Conservation (phyloP, 768 basidiomycete species). For the Mycena kentingensis region DNA sequence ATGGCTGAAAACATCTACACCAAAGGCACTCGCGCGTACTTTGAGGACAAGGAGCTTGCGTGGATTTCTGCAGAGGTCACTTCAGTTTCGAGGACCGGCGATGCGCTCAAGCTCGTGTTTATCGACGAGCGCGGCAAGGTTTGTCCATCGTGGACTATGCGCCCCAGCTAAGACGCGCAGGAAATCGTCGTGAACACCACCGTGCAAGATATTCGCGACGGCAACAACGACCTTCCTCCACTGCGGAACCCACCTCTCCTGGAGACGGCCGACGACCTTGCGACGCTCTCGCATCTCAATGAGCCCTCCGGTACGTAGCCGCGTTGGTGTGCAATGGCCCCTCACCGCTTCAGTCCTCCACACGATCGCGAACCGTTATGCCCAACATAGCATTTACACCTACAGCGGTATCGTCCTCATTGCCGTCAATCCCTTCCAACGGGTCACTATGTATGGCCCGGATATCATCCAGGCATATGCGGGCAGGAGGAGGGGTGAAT, state of each 20-base stretch:
- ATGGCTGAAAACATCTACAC: conserved; percentile 94
- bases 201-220: conserved; percentile 76
- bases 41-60: conserved; percentile 90
- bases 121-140: conserved; percentile 94
- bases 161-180: conserved; percentile 39
- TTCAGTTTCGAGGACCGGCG: conserved; percentile 64
- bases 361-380: conserved; percentile 95
- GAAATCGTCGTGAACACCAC: conserved; percentile 81
- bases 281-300: conserved; percentile 96
- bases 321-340: neutral
- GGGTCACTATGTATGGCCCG: conserved; percentile 94
- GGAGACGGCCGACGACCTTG: conserved; percentile 97
- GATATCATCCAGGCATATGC: conserved; percentile 98
- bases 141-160: conserved; percentile 23
- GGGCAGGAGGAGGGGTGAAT: conserved; percentile 86
- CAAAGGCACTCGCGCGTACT: conserved; percentile 90
- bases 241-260: conserved; percentile 94
- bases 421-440: conserved; percentile 98
- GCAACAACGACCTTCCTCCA: conserved; percentile 82
- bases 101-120: conserved; percentile 81
- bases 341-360: conserved; percentile 70
- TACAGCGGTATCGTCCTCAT: conserved; percentile 99
- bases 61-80: conserved; percentile 91
- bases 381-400: conserved; percentile 96
- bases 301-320: conserved; percentile 83